phyloP scores from a whole-genome alignment of 495 filamentous ascomycete species.

The Rhypophila decipiens region DNA sequence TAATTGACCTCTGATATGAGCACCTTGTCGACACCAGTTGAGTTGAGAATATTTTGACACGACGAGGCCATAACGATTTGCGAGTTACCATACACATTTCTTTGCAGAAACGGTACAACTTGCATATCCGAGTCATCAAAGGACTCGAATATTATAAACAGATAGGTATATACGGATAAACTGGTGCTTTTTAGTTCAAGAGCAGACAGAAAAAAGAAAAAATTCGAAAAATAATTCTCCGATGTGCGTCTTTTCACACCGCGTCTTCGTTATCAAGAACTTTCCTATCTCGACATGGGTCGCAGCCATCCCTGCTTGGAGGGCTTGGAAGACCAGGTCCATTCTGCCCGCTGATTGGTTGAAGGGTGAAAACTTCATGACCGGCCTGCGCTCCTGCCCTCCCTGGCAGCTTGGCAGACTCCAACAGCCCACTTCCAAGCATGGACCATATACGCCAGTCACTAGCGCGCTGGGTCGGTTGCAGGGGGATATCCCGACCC shows the following conservation, averaged over 20 bases:
- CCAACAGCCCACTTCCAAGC: not conserved
- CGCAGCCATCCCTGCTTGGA: too few relatives aligned
- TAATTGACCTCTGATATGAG: slow-evolving; percentile 3
- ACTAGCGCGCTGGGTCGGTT: slow-evolving; percentile 3
- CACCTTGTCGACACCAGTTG: not conserved
- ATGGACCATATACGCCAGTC: not conserved
- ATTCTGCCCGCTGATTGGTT: slow-evolving; percentile 1
- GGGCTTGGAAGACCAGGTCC: not conserved
- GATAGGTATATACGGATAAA: not conserved
- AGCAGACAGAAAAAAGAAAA: not conserved
- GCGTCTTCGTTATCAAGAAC: slow-evolving; percentile 17
- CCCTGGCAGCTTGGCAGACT: not conserved
- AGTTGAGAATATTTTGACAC: not conserved
- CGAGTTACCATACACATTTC: too few relatives aligned
- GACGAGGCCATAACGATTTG: too few relatives aligned
- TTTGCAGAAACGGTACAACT: too few relatives aligned
- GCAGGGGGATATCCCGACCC: slow-evolving; percentile 10
- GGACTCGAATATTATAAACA: not conserved
- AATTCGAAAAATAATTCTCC: slow-evolving; percentile 8
- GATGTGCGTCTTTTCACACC: slow-evolving; percentile 7
- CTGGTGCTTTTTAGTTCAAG: not conserved
- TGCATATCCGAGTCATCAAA: too few relatives aligned
- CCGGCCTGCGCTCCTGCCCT: not conserved
- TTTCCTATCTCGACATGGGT: too few relatives aligned
- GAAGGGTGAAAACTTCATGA: not conserved